Base-by-base conservation (phyloP, 2,329 filamentous ascomycete species). In the Thielaviopsis musarum region DNA sequence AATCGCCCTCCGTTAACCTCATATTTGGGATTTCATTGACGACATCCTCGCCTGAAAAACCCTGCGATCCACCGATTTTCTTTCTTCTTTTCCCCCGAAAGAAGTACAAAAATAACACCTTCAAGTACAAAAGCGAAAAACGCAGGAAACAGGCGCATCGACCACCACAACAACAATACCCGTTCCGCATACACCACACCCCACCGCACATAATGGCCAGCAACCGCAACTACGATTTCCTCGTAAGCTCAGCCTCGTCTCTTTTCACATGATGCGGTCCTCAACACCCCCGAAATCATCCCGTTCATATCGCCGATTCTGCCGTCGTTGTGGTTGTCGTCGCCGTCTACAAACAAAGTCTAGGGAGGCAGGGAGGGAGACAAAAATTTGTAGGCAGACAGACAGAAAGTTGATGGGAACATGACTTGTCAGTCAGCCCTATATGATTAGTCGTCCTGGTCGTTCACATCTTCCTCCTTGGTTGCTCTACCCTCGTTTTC, bases 161-260 rank as follows among this genome's bases (percentile, higher is more conserved):
- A n/a, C n/a, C 45, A 7, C 9, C 38, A 17, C 17, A n/a, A 17
- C 38, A 45, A 15, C 15, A 17, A 17, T 7, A 15, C 2, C 28
- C 38, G 10, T 30, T 5, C 30, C 54, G 34, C 17, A 34, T 26
- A 26, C 34, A 28, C 38, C 22, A 41, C 15, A 41, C 15, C 45
- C 1, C 45, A 49, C 7, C 45, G n/a, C 19, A 19, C 54, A 56
- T 70, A 67, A 98, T 98, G 93, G 91, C 93, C 69, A 89, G 88
- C 73, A 94, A 91, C 79, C 84, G 93, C 74, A 98, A 98, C 79
- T 98, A 98, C 76, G 93, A 98, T 74, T 97, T 97, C 74, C 80
- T 98, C 75, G 91, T 97, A 84, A 53, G 63, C 64, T 61, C 63
- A 64, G 62, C 61, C 65, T 62, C 61, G 61, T 59, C 59, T 53